Percentiles rank a stretch among this genome's conserved stretches.
phyloP scores from a whole-genome alignment of 1,284 basidiomycete genomes.

The Rhodotorula sp. region DNA sequence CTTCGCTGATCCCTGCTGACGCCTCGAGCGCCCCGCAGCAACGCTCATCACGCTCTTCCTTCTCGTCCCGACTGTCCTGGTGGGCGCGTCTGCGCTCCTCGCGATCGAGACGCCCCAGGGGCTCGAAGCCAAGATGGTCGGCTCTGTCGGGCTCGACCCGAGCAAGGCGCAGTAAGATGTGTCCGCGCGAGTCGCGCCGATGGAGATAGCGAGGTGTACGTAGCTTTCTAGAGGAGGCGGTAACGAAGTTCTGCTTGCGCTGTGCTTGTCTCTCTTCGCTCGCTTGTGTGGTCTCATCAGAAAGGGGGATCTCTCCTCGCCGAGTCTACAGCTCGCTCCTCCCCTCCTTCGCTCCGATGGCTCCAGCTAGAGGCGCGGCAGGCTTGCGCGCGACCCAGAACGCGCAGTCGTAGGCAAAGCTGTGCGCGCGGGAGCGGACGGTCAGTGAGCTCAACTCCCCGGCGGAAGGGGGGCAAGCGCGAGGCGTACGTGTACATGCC shows the following conservation, averaged over 20 bases:
- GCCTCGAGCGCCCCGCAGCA: constrained; percentile 13
- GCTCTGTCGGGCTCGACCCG: constrained; percentile 33
- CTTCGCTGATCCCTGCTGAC: not conserved
- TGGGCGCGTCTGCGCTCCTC: constrained; percentile 26
- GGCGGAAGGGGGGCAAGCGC: not conserved
- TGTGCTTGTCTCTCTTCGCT: not conserved
- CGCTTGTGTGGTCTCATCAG: no score
- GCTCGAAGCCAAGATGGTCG: constrained; percentile 41
- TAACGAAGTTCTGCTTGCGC: not conserved
- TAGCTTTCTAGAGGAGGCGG: not conserved
- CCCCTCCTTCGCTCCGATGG: no score
- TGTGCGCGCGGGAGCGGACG: constrained; percentile 1
- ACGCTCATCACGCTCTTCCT: constrained; percentile 34
- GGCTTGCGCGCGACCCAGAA: constrained; percentile 40
- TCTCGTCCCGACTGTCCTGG: constrained; percentile 31
- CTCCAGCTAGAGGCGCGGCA: no score
- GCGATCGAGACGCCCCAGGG: constrained; percentile 36
- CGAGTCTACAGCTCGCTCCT: no score
- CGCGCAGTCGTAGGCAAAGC: constrained; percentile 36
- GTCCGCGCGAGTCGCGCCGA: not conserved
- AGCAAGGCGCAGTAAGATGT: constrained; percentile 17
- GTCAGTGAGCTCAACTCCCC: not conserved
- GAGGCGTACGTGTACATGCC: constrained; percentile 7
- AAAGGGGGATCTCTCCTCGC: no score
- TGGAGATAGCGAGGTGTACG: not conserved